These are phyloP conservation scores for Groenewaldozyma tartarivorans DNA, from an alignment of 805 yeast genomes.

Conservation along the genomic window DNA sequence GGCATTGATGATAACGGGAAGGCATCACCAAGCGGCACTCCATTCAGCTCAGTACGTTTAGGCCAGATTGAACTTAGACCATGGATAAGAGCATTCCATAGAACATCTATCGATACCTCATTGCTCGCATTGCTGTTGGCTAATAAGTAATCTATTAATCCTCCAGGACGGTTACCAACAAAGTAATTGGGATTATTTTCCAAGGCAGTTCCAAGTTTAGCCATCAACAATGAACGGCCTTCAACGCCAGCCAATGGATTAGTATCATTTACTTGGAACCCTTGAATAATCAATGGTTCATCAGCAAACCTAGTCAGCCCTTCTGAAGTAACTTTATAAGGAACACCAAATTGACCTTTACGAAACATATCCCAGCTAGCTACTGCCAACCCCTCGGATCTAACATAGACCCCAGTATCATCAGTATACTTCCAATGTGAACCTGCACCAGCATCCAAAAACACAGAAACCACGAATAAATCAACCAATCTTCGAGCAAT, in stretches of 20 bases:
- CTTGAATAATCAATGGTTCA: constrained; percentile 31
- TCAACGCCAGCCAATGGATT: constrained; percentile 47
- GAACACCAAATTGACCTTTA: constrained; percentile 35
- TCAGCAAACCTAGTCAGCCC: constrained; percentile 28
- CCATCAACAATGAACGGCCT: constrained; percentile 42
- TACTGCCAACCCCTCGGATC: constrained; percentile 60
- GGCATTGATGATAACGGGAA: constrained; percentile 35
- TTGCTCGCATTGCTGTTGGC: constrained; percentile 9
- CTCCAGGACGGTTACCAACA: constrained; percentile 42
- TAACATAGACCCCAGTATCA: constrained; percentile 26
- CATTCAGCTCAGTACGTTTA: constrained; percentile 40
- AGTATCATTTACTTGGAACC: constrained; percentile 38
- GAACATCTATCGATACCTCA: constrained; percentile 34
- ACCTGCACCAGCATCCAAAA: constrained; percentile 65
- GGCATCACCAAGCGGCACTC: constrained; percentile 50
- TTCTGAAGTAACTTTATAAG: constrained; percentile 36
- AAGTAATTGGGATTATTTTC: constrained; percentile 37
- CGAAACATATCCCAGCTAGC: constrained; percentile 48
- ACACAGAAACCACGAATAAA: constrained; percentile 49
- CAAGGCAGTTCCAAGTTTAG: constrained; percentile 41
- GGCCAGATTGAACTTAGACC: constrained; percentile 57
- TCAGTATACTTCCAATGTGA: constrained; percentile 45
- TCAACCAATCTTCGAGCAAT: constrained; percentile 47
- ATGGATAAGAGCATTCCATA: constrained; percentile 50
- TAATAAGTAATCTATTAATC: constrained; percentile 39